Evolutionary conservation across 345 rosid genomes (phyloP), one percentile per base, ranked within the genome.

Genomic region (Eucalyptus melliodora): DNA sequence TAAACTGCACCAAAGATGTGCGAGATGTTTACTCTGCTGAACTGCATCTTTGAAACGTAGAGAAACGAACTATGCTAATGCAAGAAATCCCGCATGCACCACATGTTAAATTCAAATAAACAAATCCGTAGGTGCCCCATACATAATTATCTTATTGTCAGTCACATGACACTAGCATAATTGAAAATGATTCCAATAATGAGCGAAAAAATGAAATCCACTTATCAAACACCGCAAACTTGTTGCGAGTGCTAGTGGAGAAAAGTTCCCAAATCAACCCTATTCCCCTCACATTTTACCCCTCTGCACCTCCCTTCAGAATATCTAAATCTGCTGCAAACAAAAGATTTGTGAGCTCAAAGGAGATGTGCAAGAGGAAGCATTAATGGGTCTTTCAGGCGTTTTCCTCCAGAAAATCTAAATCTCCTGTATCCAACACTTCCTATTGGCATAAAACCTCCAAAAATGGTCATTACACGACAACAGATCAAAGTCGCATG

Each of bases 1-100:
- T 98, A 92, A 91, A 98, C 99, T 98, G 97, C 94, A 91, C 15
- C 50, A 51, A 53, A 77, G 86, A 55, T 42, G 23, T 34, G n/a
- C 6, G 9, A 53, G 47, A 55, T 87, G 67, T 34, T 87, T 87
- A 87, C 50, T 37, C 69, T 55, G 65, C 69, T 77, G 42, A 87
- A 53, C 59, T 23, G 60, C 45, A 31, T 37, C 67, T 50, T 51
- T 87, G 17, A 42, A 87, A 27, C 69, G 8, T 31, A 50, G 27
- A 34, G 65, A 55, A 87, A 53, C 5, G 11, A 53, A 87, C 42
- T 37, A 30, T 87, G 44, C 65, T 37, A 47, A 37, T 34, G 45
- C 88, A 40, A 45, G 30, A 44, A 55, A n/a, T 30, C 87, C 56
- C 12, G 16, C 85, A 77, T 34, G 44, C 82, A 72, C 44, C 81